phyloP scores from a whole-genome alignment of 352 stramenopile genomes.

The Phytophthora brassicae region DNA sequence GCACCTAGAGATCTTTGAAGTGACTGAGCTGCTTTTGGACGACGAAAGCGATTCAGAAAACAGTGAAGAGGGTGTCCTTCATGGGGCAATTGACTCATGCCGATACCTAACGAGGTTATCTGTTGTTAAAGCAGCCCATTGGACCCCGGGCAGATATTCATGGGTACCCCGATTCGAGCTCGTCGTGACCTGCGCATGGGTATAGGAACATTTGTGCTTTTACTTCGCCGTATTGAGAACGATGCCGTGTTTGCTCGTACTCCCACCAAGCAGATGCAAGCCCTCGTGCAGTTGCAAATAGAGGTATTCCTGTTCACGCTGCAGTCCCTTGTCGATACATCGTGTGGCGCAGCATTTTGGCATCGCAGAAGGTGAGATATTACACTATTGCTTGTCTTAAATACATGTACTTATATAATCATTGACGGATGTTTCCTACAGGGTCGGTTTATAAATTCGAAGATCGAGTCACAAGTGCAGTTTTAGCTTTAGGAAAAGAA shows the following conservation, averaged over 20 bases:
- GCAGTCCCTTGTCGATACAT: neutral
- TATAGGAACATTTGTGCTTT: neutral
- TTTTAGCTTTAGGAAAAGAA: neutral
- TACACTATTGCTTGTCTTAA: neutral
- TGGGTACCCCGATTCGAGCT: neutral
- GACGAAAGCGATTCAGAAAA: neutral
- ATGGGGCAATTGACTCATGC: neutral
- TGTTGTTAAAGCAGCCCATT: neutral
- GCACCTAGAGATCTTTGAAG: neutral
- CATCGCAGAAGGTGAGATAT: too few species aligned
- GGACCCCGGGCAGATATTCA: neutral
- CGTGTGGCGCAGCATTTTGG: neutral
- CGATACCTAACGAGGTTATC: neutral
- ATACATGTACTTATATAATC: neutral
- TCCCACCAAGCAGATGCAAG: neutral
- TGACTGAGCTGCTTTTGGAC: neutral
- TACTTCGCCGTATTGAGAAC: neutral
- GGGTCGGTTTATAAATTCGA: constrained; percentile 1
- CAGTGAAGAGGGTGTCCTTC: neutral
- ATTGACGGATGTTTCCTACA: neutral
- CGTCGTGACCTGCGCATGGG: neutral
- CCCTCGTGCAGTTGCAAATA: neutral
- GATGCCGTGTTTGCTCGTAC: neutral
- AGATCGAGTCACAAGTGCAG: neutral
- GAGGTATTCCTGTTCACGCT: neutral